phyloP scores from a whole-genome alignment of 2,329 filamentous ascomycete genomes.

The Trichophyton schoenleinii region DNA sequence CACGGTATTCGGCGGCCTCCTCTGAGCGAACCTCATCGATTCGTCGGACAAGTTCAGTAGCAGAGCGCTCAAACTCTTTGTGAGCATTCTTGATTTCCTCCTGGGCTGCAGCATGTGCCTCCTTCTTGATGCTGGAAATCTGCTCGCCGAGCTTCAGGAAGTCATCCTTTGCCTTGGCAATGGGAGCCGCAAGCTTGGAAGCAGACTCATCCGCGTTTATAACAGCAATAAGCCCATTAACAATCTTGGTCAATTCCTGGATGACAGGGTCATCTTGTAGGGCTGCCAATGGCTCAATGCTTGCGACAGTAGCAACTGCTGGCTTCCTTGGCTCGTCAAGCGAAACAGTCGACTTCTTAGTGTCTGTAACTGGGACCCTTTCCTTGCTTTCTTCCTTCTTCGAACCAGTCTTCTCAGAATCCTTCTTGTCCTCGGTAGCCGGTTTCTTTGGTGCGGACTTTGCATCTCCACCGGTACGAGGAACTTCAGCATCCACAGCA shows the following conservation, averaged over 20 bases:
- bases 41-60: constrained; percentile 74
- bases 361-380: constrained; percentile 30
- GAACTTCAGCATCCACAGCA: constrained; percentile 20
- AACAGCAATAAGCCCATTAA: constrained; percentile 90
- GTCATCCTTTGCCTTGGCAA: constrained; percentile 76
- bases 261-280: constrained; percentile 75
- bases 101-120: constrained; percentile 58
- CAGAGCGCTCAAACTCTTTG: constrained; percentile 73
- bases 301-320: constrained; percentile 39
- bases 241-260: constrained; percentile 83
- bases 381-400: constrained; percentile 18
- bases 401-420: constrained; percentile 12
- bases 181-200: constrained; percentile 62
- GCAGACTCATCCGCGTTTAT: constrained; percentile 77
- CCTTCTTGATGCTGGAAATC: constrained; percentile 60
- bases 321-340: constrained; percentile 27
- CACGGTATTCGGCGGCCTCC: constrained; percentile 71
- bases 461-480: constrained; percentile 16
- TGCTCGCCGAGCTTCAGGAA: constrained; percentile 65
- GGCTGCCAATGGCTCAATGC: constrained; percentile 67
- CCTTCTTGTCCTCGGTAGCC: constrained; percentile 20
- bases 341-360: constrained; percentile 14
- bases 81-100: constrained; percentile 58
- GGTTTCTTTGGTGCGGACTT: constrained; percentile 23
- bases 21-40: constrained; percentile 70